phyloP scores from a whole-genome alignment of 345 rosid genomes.

The Acer negundo region DNA sequence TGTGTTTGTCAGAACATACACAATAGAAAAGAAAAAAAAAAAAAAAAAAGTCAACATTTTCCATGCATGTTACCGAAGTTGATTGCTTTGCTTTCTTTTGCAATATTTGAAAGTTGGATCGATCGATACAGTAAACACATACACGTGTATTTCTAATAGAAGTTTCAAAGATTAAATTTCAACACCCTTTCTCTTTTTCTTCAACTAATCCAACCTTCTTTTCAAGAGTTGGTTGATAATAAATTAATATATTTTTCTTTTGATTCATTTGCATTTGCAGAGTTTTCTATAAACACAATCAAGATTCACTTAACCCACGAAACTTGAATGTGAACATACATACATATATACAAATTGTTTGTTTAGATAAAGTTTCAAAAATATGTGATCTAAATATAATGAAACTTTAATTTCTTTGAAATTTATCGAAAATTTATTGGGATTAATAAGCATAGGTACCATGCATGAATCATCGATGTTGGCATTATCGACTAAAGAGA shows the following conservation, averaged over 20 bases:
- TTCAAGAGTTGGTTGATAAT: background rate
- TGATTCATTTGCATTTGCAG: background rate
- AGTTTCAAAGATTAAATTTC: slow-evolving; percentile 2
- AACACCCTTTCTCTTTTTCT: background rate
- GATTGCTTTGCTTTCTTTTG: background rate
- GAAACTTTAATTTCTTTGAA: background rate
- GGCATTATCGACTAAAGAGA: background rate
- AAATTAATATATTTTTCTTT: background rate
- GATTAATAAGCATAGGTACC: background rate
- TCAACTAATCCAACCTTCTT: slow-evolving; percentile 1
- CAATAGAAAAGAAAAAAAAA: background rate
- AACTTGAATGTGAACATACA: background rate
- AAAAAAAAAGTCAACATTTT: background rate
- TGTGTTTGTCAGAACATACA: background rate
- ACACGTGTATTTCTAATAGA: background rate
- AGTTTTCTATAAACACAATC: background rate
- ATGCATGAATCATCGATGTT: background rate
- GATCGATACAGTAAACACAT: background rate
- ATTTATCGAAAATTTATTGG: background rate
- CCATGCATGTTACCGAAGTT: slow-evolving; percentile 18
- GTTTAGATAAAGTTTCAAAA: too few species aligned
- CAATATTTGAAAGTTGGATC: background rate
- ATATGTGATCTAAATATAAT: too few species aligned
- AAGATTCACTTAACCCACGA: background rate
- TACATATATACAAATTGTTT: background rate